Evolutionary conservation across 169 alveolate genomes (phyloP).

Genomic region (Neospora caninum): DNA sequence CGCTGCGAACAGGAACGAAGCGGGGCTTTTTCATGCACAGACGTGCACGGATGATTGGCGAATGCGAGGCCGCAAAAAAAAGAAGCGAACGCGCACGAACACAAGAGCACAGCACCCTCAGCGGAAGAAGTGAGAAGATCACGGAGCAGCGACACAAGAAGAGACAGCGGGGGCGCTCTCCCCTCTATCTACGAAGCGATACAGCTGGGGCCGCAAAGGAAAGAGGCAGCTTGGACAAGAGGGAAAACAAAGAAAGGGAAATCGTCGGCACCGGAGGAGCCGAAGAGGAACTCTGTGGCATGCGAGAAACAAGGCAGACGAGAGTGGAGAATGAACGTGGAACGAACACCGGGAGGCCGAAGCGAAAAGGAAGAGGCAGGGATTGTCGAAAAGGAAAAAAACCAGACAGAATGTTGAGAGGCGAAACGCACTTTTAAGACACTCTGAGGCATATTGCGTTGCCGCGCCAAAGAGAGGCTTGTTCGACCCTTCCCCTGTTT

Average conservation of each 20-base stretch:
- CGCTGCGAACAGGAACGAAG: conserved; percentile 42
- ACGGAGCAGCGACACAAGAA: not conserved
- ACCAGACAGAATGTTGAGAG: not conserved
- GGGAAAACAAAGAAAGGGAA: not conserved
- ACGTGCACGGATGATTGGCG: not conserved
- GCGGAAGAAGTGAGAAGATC: not conserved
- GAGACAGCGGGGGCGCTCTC: too few species aligned
- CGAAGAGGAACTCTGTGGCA: too few species aligned
- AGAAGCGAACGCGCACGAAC: not conserved
- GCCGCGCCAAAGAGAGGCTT: too few species aligned
- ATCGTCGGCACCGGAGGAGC: too few species aligned
- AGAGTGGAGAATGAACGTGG: too few species aligned
- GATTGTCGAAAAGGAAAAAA: not conserved
- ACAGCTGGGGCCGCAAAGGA: not conserved
- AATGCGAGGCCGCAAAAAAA: not conserved
- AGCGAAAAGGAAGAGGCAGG: not conserved
- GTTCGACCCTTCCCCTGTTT: too few species aligned
- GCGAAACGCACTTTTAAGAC: too few species aligned
- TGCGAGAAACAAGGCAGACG: too few species aligned
- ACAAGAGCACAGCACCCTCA: not conserved
- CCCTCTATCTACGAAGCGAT: not conserved
- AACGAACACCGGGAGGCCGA: too few species aligned
- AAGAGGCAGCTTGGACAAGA: not conserved
- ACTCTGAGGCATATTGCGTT: too few species aligned
- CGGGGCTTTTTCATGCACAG: not conserved